Percentiles rank a stretch among this genome's conserved stretches.
Evolutionary conservation across 106 monocot genomes (phyloP).

Genomic region (Phalaenopsis aphrodite): DNA sequence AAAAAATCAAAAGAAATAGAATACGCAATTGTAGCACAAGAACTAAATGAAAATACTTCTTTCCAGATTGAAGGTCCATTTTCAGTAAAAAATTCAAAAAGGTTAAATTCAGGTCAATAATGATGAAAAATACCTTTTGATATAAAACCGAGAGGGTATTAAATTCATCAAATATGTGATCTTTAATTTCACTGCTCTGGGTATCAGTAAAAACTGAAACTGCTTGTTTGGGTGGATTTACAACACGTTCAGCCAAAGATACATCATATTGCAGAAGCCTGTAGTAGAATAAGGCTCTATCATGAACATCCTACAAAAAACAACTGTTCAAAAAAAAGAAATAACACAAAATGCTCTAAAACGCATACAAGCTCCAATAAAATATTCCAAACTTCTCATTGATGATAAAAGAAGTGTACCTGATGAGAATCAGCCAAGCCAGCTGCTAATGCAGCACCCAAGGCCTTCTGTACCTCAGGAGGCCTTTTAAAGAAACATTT

Average conservation of each 20-base stretch:
- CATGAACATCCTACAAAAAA: conserved; percentile 92
- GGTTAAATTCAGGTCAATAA: neutral
- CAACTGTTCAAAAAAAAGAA: conserved; percentile 6
- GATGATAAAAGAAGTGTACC: conserved; percentile 19
- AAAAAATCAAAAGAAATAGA: neutral
- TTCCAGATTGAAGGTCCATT: neutral
- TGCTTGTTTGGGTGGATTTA: conserved; percentile 97
- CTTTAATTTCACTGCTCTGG: conserved; percentile 94
- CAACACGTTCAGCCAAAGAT: conserved; percentile 66
- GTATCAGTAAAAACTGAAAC: conserved; percentile 97
- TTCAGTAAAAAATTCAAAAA: neutral
- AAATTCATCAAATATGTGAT: conserved; percentile 98
- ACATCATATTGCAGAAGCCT: conserved; percentile 93
- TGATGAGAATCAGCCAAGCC: conserved; percentile 90
- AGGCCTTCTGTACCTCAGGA: conserved; percentile 87
- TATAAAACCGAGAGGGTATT: conserved; percentile 89
- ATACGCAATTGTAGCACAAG: neutral
- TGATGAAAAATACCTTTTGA: conserved; percentile 57
- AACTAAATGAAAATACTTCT: neutral
- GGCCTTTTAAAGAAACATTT: conserved; percentile 97
- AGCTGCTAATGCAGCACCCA: conserved; percentile 78
- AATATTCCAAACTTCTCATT: neutral
- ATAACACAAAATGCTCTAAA: neutral
- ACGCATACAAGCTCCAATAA: neutral
- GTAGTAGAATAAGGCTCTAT: conserved; percentile 96